phyloP scores from a whole-genome alignment of 202 grass and related monocot genomes.

The Carex sylvatica region DNA sequence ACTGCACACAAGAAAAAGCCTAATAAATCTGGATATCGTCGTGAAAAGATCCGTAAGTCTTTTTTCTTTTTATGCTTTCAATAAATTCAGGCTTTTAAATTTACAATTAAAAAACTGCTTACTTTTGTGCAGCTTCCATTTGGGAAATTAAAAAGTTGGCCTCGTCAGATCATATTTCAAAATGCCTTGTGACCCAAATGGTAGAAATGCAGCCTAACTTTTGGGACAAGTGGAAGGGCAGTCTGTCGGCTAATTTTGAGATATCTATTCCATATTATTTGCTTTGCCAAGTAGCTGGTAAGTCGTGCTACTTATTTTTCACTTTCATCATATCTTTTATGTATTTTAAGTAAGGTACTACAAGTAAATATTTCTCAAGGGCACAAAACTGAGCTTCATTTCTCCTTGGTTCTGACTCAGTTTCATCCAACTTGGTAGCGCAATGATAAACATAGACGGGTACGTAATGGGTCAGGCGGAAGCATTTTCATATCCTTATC shows the following conservation, averaged over 20 bases:
- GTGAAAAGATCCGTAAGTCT: constrained; percentile 82
- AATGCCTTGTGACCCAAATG: constrained; percentile 80
- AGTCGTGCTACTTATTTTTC: neutral
- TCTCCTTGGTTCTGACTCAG: neutral
- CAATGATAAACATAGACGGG: neutral
- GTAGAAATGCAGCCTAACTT: constrained; percentile 58
- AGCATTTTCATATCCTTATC: no score
- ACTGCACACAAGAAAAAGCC: constrained; percentile 47
- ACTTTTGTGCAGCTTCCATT: constrained; percentile 66
- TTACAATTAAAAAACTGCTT: constrained; percentile 15
- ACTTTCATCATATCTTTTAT: neutral
- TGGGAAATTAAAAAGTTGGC: constrained; percentile 86
- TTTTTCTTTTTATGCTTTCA: neutral
- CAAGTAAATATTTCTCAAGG: neutral
- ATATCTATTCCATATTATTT: constrained; percentile 82
- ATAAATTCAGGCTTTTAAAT: neutral
- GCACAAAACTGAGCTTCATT: neutral
- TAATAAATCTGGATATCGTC: constrained; percentile 55
- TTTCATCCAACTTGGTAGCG: neutral
- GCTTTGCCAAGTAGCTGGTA: constrained; percentile 96
- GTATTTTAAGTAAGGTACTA: neutral
- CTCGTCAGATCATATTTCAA: constrained; percentile 40
- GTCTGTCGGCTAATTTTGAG: constrained; percentile 51
- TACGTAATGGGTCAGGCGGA: no score
- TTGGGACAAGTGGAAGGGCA: constrained; percentile 86